phyloP scores from a whole-genome alignment of 306 rosid species.

The Clitoria ternatea region DNA sequence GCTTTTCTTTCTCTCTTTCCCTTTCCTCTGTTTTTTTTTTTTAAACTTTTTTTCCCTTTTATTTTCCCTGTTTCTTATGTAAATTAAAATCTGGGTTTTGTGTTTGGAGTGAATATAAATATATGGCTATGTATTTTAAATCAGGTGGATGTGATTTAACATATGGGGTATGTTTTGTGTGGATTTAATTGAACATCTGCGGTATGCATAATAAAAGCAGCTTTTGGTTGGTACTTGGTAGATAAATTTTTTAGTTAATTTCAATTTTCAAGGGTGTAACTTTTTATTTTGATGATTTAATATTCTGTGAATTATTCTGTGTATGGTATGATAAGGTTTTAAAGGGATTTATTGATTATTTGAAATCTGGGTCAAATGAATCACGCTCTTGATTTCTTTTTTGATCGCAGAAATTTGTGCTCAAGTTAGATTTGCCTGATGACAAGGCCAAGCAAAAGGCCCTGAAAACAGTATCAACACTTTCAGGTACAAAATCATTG shows the following conservation, averaged over 20 bases:
- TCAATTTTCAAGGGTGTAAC: background rate
- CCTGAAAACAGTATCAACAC: slow-evolving; percentile 74
- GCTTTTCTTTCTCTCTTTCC: background rate
- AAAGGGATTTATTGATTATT: background rate
- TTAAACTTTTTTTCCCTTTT: background rate
- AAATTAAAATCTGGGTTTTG: slow-evolving; percentile 5
- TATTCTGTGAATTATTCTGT: background rate
- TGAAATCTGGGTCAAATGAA: slow-evolving; percentile 24
- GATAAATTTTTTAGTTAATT: background rate
- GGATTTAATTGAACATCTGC: slow-evolving; percentile 12
- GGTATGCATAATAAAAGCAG: background rate
- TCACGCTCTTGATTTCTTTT: slow-evolving; percentile 17
- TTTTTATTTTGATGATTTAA: slow-evolving; percentile 7
- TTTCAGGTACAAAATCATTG: slow-evolving; percentile 58
- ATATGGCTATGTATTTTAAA: slow-evolving; percentile 21
- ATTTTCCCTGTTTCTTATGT: too few relatives aligned
- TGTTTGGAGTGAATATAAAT: slow-evolving; percentile 20
- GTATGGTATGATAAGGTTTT: background rate
- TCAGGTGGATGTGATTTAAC: too few relatives aligned
- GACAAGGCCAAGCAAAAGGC: slow-evolving; percentile 92
- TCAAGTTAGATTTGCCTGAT: slow-evolving; percentile 73
- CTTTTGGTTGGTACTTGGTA: background rate
- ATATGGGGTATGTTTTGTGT: slow-evolving; percentile 8
- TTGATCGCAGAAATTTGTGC: slow-evolving; percentile 61
- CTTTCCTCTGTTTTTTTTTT: background rate